Evolutionary conservation across 2,329 filamentous ascomycete species (phyloP).

Genomic region (Aspergillus sp.): DNA sequence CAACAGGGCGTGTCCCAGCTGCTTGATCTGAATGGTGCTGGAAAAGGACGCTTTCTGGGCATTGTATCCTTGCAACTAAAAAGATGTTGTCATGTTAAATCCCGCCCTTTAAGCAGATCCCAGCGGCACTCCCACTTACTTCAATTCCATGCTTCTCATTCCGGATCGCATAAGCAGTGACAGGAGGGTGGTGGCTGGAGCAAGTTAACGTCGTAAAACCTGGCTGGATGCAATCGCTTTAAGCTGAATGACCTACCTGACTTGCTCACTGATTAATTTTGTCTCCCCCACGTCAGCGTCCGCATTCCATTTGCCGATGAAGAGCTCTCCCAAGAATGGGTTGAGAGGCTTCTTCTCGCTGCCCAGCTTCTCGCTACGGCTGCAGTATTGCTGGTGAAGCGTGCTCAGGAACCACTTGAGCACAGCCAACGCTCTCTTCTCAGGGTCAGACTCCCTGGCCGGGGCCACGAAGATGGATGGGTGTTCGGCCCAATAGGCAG

Average conservation of each 20-base stretch:
- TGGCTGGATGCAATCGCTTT: not conserved
- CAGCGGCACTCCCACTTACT: constrained; percentile 23
- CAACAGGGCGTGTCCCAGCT: constrained; percentile 82
- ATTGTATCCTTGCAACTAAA: constrained; percentile 72
- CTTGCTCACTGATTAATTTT: constrained; percentile 86
- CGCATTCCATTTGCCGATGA: constrained; percentile 86
- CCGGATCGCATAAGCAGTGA: constrained; percentile 88
- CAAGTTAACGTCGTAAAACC: constrained; percentile 6
- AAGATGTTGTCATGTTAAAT: not conserved
- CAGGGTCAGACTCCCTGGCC: constrained; percentile 70
- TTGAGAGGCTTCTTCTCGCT: constrained; percentile 98
- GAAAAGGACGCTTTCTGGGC: constrained; percentile 95
- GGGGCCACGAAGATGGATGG: constrained; percentile 76
- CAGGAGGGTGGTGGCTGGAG: constrained; percentile 77
- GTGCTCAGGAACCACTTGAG: constrained; percentile 95
- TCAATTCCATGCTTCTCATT: constrained; percentile 77
- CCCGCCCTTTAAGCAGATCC: too few species aligned
- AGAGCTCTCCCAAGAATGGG: constrained; percentile 91
- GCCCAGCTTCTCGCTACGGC: constrained; percentile 71
- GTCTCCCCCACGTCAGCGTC: constrained; percentile 66
- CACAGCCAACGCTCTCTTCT: constrained; percentile 80
- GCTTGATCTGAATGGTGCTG: constrained; percentile 89
- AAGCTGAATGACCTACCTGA: constrained; percentile 49
- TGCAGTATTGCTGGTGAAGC: constrained; percentile 78
- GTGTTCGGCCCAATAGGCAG: constrained; percentile 77